Conservation (phyloP, 2,329 filamentous ascomycete genomes). For the Apiospora marii region DNA sequence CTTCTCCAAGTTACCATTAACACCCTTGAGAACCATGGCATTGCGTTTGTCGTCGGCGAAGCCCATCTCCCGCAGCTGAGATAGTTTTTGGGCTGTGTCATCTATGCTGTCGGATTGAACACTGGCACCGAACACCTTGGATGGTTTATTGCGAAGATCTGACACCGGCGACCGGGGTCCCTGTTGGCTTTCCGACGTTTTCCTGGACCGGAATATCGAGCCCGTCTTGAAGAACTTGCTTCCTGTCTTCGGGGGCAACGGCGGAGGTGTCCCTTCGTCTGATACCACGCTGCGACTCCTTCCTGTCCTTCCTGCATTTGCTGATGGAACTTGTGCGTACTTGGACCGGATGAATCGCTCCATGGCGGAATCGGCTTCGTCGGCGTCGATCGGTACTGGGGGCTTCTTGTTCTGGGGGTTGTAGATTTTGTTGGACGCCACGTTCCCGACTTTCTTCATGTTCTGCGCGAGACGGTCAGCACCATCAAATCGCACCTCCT, state of each 20-base stretch:
- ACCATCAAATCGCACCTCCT: background rate
- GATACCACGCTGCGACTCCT: conserved; percentile 55
- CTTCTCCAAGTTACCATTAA: conserved; percentile 85
- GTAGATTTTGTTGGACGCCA: conserved; percentile 84
- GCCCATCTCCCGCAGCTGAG: conserved; percentile 85
- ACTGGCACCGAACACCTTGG: conserved; percentile 73
- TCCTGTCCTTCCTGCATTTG: conserved; percentile 45
- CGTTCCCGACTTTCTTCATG: conserved; percentile 93
- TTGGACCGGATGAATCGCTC: conserved; percentile 95
- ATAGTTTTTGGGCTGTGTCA: conserved; percentile 78
- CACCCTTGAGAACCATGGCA: conserved; percentile 78
- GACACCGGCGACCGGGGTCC: conserved; percentile 34
- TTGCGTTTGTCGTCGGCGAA: conserved; percentile 87
- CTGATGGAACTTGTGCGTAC: conserved; percentile 69
- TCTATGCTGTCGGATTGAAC: conserved; percentile 63
- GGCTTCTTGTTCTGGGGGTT: conserved; percentile 86
- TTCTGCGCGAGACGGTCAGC: conserved; percentile 62
- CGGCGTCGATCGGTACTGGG: conserved; percentile 85
- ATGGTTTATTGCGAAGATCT: conserved; percentile 67
- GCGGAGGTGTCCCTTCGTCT: conserved; percentile 66
- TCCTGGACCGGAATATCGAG: conserved; percentile 72
- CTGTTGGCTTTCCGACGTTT: conserved; percentile 49
- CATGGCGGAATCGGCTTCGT: conserved; percentile 94
- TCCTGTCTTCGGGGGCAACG: conserved; percentile 69
- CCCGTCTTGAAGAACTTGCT: conserved; percentile 68